Base-by-base conservation (phyloP, 768 basidiomycete species). In the Termitomyces titanicus region DNA sequence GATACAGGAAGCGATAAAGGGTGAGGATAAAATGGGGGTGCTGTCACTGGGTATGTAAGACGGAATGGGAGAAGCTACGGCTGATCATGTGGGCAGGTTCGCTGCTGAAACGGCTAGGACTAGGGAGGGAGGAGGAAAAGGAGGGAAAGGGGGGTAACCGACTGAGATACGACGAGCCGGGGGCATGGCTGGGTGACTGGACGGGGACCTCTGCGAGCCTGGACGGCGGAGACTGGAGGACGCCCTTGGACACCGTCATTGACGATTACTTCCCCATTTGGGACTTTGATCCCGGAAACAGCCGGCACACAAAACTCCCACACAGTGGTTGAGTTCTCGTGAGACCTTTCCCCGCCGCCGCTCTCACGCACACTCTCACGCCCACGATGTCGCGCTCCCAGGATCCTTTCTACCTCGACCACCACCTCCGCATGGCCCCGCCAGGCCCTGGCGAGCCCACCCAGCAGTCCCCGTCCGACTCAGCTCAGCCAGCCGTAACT, bases 11-110 rank as follows among this genome's bases (percentile, higher is more conserved):
- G 63, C 62, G 50, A 69, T 77, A 47, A 69, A 69, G 56, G 68
- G 66, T 22, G 79, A 81, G 57, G 81, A 82, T 66, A 80, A 80
- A 68, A 61, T 80, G 57, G 80, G 80, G 27, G 68, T 80, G 24
- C 65, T 82, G 53, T 69, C 74, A 47, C 62, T 80, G 34, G 67
- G 80, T 79, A 64, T 48, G 78, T 70, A 43, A 24, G 55, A 45
- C 9, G 12, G 25, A 20, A 48, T 29, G 48, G 31, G 44, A 51
- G 43, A 61, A 67, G 34, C 58, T 59, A 50, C 60, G 55, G 47
- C 58, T 75, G 60, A 61, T 75, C 71, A 47, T 38, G 39, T 47
- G 47, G 51, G 22, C 25, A 51, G 52, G 52, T 25, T 33, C 13
- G 11, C 11, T 48, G 17, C 33, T 48, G 34, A 34, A 20, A 18